A percentile compares a stretch with the other conserved stretches of the same genome.
Evolutionary conservation across 768 basidiomycete species (phyloP).

Genomic region (Kwoniella pini): DNA sequence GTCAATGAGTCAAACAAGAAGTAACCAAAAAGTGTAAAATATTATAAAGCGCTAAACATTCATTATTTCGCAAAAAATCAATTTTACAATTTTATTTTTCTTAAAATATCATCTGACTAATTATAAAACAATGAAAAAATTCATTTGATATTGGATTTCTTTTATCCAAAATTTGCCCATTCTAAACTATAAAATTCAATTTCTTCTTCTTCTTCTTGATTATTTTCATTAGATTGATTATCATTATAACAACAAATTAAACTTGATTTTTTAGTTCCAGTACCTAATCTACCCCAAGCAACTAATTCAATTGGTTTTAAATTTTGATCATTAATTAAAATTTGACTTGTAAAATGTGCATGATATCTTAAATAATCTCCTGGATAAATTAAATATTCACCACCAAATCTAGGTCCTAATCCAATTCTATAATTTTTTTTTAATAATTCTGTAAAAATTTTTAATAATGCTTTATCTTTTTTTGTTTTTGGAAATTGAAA

Average conservation of each 20-base stretch:
- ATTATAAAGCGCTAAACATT: too few relatives aligned
- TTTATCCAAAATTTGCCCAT: slow-evolving; percentile 56
- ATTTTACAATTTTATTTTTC: too few relatives aligned
- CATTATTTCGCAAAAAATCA: too few relatives aligned
- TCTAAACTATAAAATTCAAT: slow-evolving; percentile 55
- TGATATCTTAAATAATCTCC: slow-evolving; percentile 95
- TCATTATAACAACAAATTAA: slow-evolving; percentile 78
- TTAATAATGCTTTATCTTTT: slow-evolving; percentile 29
- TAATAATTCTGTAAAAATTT: slow-evolving; percentile 28
- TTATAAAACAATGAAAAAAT: not conserved
- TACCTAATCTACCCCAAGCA: slow-evolving; percentile 90
- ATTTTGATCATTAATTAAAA: slow-evolving; percentile 62
- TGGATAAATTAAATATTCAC: slow-evolving; percentile 94
- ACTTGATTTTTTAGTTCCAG: slow-evolving; percentile 95
- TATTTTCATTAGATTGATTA: slow-evolving; percentile 56
- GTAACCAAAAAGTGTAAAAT: too few relatives aligned
- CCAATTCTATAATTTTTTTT: slow-evolving; percentile 33
- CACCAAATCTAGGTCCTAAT: slow-evolving; percentile 69
- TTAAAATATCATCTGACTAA: too few relatives aligned
- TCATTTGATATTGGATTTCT: too few relatives aligned
- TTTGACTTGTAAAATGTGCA: slow-evolving; percentile 88
- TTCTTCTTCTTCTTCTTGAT: slow-evolving; percentile 57
- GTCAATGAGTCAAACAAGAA: too few relatives aligned
- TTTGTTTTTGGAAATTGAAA: slow-evolving; percentile 36
- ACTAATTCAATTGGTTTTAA: slow-evolving; percentile 91